A percentile compares a stretch with the other conserved stretches of the same genome.
These are phyloP conservation scores for Suhomyces prunicola DNA, from an alignment of 805 yeast species.

Conservation along the genomic window DNA sequence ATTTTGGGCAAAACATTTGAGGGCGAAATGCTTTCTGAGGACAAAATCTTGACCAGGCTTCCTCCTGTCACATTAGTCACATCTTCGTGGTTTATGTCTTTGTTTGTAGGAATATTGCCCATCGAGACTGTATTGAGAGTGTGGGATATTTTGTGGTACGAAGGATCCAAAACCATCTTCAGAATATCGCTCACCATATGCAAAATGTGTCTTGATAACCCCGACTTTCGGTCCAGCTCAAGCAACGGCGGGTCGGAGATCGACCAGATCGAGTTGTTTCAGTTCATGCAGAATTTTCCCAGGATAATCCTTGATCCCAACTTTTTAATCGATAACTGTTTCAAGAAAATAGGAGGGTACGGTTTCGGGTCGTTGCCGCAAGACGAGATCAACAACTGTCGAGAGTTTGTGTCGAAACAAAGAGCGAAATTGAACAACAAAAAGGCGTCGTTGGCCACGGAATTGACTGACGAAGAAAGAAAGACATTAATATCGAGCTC, in stretches of 20 bases:
- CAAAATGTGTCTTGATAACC: constrained; percentile 62
- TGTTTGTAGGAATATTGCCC: constrained; percentile 88
- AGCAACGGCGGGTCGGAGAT: constrained; percentile 25
- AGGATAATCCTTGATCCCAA: constrained; percentile 67
- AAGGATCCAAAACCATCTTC: constrained; percentile 83
- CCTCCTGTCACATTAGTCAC: constrained; percentile 94
- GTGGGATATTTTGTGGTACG: constrained; percentile 95
- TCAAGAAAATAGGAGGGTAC: constrained; percentile 63
- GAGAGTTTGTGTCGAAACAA: constrained; percentile 71
- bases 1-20: constrained; percentile 40
- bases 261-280: constrained; percentile 60
- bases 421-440: constrained; percentile 39
- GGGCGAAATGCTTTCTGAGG: constrained; percentile 38
- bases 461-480: constrained; percentile 40
- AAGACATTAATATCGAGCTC: constrained; percentile 20
- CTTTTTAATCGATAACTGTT: constrained; percentile 67
- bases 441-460: constrained; percentile 27
- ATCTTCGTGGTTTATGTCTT: constrained; percentile 97
- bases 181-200: constrained; percentile 78
- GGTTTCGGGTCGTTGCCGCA: constrained; percentile 73
- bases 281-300: constrained; percentile 81
- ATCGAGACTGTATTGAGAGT: constrained; percentile 82
- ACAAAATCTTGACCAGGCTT: constrained; percentile 61
- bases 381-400: constrained; percentile 74
- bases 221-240: constrained; percentile 42